A percentile compares a stretch with the other conserved stretches of the same genome.
Conservation (phyloP, 345 rosid genomes). For the Zanthoxylum bungeanum region DNA sequence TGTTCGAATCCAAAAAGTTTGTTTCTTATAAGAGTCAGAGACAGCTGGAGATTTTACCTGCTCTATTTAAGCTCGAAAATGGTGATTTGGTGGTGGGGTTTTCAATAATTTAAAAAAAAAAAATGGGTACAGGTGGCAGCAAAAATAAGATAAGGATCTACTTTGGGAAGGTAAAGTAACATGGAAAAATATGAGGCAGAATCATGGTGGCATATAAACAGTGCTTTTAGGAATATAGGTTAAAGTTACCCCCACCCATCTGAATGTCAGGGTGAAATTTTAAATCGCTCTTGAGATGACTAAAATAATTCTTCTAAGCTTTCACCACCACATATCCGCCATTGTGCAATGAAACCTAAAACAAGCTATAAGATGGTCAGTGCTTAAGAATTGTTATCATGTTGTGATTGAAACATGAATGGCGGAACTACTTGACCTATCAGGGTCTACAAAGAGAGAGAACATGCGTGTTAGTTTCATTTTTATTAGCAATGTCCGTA, state of each 20-base stretch:
- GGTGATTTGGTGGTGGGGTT: too few relatives aligned
- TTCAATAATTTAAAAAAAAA: too few relatives aligned
- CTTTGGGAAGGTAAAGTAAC: neutral
- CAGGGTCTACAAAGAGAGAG: neutral
- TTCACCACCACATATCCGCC: neutral
- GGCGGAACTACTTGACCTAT: neutral
- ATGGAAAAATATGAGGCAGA: neutral
- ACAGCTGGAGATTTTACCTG: too few relatives aligned
- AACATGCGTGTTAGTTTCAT: too few relatives aligned
- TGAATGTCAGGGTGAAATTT: neutral
- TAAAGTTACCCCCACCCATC: neutral
- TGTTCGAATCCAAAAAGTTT: too few relatives aligned
- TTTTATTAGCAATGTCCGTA: too few relatives aligned
- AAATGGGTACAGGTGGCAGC: slow-evolving; percentile 5
- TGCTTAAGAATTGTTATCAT: neutral
- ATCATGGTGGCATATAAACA: neutral
- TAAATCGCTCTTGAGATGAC: too few relatives aligned
- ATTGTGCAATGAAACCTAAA: neutral
- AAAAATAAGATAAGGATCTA: neutral
- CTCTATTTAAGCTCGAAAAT: too few relatives aligned
- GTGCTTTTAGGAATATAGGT: neutral
- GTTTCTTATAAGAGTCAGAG: too few relatives aligned
- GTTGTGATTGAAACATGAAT: neutral
- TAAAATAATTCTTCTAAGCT: neutral
- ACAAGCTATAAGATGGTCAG: neutral